Evolutionary conservation across 2,329 filamentous ascomycete species (phyloP).

Genomic region (Exophiala viscosa): DNA sequence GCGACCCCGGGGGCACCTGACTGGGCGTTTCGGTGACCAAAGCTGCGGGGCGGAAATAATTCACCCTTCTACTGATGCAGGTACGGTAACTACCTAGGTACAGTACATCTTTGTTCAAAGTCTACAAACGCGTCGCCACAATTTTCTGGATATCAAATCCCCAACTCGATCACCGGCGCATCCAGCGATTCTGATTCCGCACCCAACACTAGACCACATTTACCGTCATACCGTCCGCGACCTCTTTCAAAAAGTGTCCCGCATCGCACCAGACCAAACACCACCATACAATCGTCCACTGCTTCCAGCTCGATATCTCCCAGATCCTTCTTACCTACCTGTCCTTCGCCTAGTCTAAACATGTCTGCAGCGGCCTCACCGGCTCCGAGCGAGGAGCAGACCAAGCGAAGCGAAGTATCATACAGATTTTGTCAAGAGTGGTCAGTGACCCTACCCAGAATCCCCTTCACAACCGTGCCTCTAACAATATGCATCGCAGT

Average conservation of each 20-base stretch:
- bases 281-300: neutral
- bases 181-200: neutral
- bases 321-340: neutral
- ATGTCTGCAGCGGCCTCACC: slow-evolving; percentile 38
- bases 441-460: slow-evolving; percentile 40
- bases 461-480: neutral
- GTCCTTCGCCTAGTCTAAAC: neutral
- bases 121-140: too few relatives aligned
- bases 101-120: too few relatives aligned
- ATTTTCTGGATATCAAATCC: too few relatives aligned
- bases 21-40: too few relatives aligned
- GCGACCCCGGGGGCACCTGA: too few relatives aligned
- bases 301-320: neutral
- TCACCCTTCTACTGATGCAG: too few relatives aligned
- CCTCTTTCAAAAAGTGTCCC: neutral
- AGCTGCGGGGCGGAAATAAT: too few relatives aligned
- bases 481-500: slow-evolving; percentile 40
- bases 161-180: too few relatives aligned
- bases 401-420: slow-evolving; percentile 61
- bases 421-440: slow-evolving; percentile 99
- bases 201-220: neutral
- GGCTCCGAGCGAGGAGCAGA: slow-evolving; percentile 38
- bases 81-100: too few relatives aligned
- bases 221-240: neutral
- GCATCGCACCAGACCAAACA: too few relatives aligned